Evolutionary conservation across 2,329 filamentous ascomycete genomes (phyloP).

Genomic region (Chrysoporthe austroafricana): DNA sequence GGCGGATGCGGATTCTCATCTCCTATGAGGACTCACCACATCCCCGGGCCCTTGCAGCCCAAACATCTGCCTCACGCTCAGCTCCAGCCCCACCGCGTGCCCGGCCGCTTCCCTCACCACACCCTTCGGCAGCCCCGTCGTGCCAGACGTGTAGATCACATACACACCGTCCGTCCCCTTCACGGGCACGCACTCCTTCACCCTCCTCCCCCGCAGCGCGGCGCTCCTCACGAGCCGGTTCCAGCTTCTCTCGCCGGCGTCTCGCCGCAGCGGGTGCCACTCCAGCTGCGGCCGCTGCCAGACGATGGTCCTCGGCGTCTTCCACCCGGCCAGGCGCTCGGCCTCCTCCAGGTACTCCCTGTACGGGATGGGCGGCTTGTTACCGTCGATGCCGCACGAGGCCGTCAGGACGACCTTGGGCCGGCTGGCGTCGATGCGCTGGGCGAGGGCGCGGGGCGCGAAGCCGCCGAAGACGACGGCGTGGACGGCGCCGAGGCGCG

Average conservation of each 20-base stretch:
- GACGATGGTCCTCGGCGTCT: constrained; percentile 73
- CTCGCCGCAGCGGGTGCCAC: constrained; percentile 72
- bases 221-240: constrained; percentile 75
- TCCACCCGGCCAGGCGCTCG: constrained; percentile 67
- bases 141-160: constrained; percentile 87
- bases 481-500: constrained; percentile 83
- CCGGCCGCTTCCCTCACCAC: constrained; percentile 83
- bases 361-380: constrained; percentile 80
- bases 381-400: constrained; percentile 88
- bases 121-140: constrained; percentile 81
- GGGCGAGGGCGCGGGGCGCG: constrained; percentile 77
- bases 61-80: constrained; percentile 83
- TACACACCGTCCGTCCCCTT: constrained; percentile 81
- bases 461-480: constrained; percentile 95
- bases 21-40: constrained; percentile 48
- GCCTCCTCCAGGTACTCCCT: constrained; percentile 76
- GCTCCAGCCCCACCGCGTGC: constrained; percentile 81
- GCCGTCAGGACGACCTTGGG: constrained; percentile 82
- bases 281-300: constrained; percentile 81
- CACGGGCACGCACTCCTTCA: constrained; percentile 76
- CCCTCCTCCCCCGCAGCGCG: constrained; percentile 55
- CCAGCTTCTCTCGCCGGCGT: constrained; percentile 78
- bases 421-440: constrained; percentile 82
- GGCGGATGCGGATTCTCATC: too few species aligned
- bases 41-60: constrained; percentile 82